phyloP scores from a whole-genome alignment of 148 eudicot species.

The Nyssa sinensis region DNA sequence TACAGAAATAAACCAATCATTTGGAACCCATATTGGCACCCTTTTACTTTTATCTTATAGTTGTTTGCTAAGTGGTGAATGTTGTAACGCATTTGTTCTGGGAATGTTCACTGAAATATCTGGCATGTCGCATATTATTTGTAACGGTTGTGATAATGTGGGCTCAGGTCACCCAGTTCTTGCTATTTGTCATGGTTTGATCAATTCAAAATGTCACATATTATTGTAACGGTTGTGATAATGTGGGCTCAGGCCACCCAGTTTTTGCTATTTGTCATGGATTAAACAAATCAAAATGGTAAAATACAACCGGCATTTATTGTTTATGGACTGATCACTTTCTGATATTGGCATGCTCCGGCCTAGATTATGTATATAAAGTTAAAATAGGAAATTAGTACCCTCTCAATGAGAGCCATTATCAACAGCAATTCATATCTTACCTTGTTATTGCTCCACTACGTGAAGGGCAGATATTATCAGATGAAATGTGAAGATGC shows the following conservation, averaged over 20 bases:
- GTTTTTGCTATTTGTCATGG: background rate
- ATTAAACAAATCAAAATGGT: background rate
- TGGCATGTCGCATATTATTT: background rate
- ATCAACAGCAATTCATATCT: background rate
- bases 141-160: background rate
- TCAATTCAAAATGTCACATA: background rate
- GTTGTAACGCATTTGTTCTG: background rate
- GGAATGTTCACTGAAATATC: conserved; percentile 10
- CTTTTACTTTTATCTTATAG: background rate
- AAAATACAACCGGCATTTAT: background rate
- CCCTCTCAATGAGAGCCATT: background rate
- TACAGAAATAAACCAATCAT: too few relatives aligned
- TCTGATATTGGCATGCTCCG: background rate
- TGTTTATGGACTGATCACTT: background rate
- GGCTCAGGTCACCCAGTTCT: background rate
- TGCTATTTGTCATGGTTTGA: background rate
- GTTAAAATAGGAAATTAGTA: background rate
- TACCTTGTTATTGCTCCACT: background rate
- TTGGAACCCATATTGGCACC: too few relatives aligned
- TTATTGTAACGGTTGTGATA: background rate
- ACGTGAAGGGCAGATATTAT: background rate
- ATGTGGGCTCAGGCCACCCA: background rate
- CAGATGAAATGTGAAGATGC: background rate
- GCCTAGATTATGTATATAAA: background rate
- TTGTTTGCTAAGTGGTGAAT: conserved; percentile 10